These are phyloP conservation scores for Globisporangium emineosum DNA, from an alignment of 352 stramenopile genomes.

Conservation along the genomic window DNA sequence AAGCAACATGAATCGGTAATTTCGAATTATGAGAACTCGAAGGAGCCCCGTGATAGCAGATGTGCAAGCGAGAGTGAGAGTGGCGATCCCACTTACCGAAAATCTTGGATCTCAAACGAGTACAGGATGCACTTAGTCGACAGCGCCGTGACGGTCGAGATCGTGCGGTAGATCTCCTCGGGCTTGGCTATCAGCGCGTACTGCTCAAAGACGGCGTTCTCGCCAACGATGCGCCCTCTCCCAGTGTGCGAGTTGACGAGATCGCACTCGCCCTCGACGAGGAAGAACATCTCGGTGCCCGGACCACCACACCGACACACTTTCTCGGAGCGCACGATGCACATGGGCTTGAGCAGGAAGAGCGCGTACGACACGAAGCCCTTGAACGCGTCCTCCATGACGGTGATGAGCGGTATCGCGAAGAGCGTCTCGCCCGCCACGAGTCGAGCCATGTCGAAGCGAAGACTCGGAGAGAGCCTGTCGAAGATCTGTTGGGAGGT, in stretches of 20 bases:
- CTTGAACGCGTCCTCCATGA: conserved; percentile 88
- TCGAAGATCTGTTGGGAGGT: conserved; percentile 60
- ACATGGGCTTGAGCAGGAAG: conserved; percentile 78
- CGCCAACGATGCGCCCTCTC: conserved; percentile 52
- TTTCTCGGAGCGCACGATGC: conserved; percentile 62
- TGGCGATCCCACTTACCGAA: conserved; percentile 53
- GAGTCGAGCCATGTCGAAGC: conserved; percentile 77
- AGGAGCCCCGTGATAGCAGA: not conserved
- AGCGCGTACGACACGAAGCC: conserved; percentile 86
- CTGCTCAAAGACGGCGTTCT: conserved; percentile 80
- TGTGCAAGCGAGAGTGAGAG: too few relatives aligned
- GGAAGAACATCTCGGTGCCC: conserved; percentile 80
- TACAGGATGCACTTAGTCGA: conserved; percentile 74
- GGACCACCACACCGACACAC: conserved; percentile 71
- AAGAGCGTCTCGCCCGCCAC: conserved; percentile 76
- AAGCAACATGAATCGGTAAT: too few relatives aligned
- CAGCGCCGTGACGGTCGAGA: conserved; percentile 69
- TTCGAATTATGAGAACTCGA: not conserved
- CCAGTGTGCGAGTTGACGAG: conserved; percentile 67
- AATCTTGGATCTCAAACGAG: conserved; percentile 76
- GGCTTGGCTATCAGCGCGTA: conserved; percentile 73
- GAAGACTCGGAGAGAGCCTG: conserved; percentile 73
- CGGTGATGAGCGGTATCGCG: conserved; percentile 76
- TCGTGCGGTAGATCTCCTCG: conserved; percentile 71
- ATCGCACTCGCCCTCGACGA: conserved; percentile 82